These are phyloP conservation scores for Gossypium longicalyx DNA, from an alignment of 345 rosid species.

Conservation along the genomic window DNA sequence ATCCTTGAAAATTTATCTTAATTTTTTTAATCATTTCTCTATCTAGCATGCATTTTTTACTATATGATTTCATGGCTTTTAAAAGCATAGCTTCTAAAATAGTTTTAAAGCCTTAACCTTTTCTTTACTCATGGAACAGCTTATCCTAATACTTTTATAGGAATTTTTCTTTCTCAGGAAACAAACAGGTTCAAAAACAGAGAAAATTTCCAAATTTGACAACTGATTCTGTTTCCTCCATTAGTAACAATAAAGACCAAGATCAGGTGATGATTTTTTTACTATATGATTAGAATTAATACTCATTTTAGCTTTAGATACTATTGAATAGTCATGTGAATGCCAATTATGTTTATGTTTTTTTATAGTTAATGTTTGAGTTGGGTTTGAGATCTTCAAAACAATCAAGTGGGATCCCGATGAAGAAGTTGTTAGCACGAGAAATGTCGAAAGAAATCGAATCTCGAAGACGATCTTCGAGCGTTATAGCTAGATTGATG, in stretches of 20 bases:
- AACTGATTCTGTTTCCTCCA: constrained; percentile 47
- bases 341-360: constrained; percentile 12
- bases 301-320: neutral
- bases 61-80: constrained; percentile 1
- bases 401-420: constrained; percentile 46
- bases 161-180: constrained; percentile 49
- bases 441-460: constrained; percentile 80
- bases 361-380: constrained; percentile 44
- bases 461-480: constrained; percentile 62
- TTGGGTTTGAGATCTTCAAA: constrained; percentile 35
- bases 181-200: constrained; percentile 38
- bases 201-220: constrained; percentile 36
- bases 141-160: constrained; percentile 27
- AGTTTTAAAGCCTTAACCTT: neutral
- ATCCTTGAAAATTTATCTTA: neutral
- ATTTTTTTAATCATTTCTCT: neutral
- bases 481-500: constrained; percentile 89
- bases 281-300: neutral
- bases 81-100: no score
- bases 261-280: constrained; percentile 41
- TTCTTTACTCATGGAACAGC: constrained; percentile 8
- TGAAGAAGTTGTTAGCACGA: constrained; percentile 70
- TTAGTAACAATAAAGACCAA: constrained; percentile 35
- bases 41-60: neutral
- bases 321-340: constrained; percentile 4